Evolutionary conservation across 2,329 filamentous ascomycete genomes (phyloP).

Genomic region (Chalaropsis thielavioides): DNA sequence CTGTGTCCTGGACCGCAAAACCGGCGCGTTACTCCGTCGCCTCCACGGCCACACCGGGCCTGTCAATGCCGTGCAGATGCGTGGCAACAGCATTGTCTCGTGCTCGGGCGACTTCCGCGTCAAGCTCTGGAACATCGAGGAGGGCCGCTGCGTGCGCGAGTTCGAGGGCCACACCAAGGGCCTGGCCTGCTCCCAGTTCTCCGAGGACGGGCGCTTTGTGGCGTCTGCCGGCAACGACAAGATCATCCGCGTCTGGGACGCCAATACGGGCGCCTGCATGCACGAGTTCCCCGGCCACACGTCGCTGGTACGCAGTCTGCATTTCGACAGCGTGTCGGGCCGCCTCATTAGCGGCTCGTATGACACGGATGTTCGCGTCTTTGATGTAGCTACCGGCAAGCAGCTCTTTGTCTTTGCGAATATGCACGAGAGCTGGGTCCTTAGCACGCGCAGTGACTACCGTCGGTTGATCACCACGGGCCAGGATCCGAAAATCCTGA

Average conservation of each 20-base stretch:
- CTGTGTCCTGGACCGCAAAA: constrained; percentile 82
- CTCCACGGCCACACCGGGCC: constrained; percentile 77
- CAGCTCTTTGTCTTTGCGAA: constrained; percentile 75
- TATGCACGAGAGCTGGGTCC: constrained; percentile 93
- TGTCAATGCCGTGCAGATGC: constrained; percentile 91
- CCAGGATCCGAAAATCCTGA: constrained; percentile 80
- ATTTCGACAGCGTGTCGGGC: constrained; percentile 75
- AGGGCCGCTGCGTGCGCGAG: constrained; percentile 76
- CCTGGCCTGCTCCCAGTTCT: constrained; percentile 90
- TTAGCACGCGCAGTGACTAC: constrained; percentile 93
- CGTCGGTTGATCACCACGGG: constrained; percentile 86
- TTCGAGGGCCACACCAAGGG: constrained; percentile 84
- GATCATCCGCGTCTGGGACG: constrained; percentile 91
- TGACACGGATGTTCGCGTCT: constrained; percentile 90
- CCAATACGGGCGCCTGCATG: constrained; percentile 72
- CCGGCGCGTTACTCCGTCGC: constrained; percentile 59
- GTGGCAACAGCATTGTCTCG: constrained; percentile 81
- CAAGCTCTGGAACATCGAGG: constrained; percentile 89
- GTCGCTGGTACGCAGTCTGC: constrained; percentile 74
- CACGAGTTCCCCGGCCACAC: constrained; percentile 70
- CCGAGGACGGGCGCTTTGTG: constrained; percentile 83
- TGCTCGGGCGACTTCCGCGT: constrained; percentile 88
- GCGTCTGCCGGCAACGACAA: constrained; percentile 92
- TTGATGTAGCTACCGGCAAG: constrained; percentile 67
- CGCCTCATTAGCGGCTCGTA: constrained; percentile 86